Percentiles rank a stretch among this genome's conserved stretches.
These are phyloP conservation scores for Nymphaea colorata DNA, from an alignment of 164 flowering plant species.

Conservation along the genomic window DNA sequence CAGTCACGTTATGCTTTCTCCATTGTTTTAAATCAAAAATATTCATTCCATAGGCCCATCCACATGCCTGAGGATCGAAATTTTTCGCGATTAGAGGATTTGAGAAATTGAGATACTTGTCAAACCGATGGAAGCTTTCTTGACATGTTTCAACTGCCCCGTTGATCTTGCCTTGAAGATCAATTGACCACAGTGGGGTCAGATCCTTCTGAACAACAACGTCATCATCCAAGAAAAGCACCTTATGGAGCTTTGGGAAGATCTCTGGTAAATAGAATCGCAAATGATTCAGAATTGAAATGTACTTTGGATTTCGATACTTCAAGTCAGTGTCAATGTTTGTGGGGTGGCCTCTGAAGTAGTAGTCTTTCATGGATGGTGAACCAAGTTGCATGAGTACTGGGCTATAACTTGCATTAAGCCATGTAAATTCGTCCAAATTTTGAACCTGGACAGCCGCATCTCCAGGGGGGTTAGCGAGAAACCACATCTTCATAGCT, in stretches of 20 bases:
- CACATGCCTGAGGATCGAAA: slow-evolving; percentile 78
- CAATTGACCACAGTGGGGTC: slow-evolving; percentile 42
- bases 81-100: slow-evolving; percentile 62
- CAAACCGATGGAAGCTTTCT: slow-evolving; percentile 70
- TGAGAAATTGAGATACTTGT: slow-evolving; percentile 75
- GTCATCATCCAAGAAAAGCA: slow-evolving; percentile 81
- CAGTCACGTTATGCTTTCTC: slow-evolving; percentile 63
- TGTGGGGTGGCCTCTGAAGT: slow-evolving; percentile 52
- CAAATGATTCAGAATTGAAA: slow-evolving; percentile 68
- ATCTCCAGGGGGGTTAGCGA: slow-evolving; percentile 50
- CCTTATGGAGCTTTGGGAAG: slow-evolving; percentile 22
- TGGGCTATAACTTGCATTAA: slow-evolving; percentile 69
- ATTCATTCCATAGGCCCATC: slow-evolving; percentile 96
- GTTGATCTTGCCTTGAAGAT: slow-evolving; percentile 58
- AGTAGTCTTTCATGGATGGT: slow-evolving; percentile 40
- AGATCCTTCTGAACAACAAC: slow-evolving; percentile 69
- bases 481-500: slow-evolving; percentile 85
- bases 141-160: slow-evolving; percentile 89
- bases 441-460: slow-evolving; percentile 74
- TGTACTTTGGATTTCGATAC: slow-evolving; percentile 71
- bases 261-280: slow-evolving; percentile 77
- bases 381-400: slow-evolving; percentile 71
- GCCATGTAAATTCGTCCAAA: slow-evolving; percentile 77
- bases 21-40: slow-evolving; percentile 69
- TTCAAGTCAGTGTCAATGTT: slow-evolving; percentile 68